Evolutionary conservation across 2,329 filamentous ascomycete genomes (phyloP).

Genomic region (Penicillium sp.): DNA sequence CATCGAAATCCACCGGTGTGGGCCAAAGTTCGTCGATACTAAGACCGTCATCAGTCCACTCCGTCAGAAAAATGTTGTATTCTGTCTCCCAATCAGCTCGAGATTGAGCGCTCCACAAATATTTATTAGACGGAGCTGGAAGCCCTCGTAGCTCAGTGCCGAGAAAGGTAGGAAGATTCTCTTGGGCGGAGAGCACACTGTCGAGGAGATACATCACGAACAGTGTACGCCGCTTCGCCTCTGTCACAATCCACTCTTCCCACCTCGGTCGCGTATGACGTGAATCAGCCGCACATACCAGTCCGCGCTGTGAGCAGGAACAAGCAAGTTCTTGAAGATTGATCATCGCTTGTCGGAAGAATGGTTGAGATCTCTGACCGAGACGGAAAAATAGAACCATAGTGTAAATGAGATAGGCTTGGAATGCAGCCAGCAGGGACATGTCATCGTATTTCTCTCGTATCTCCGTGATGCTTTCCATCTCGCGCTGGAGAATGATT

Average conservation of each 20-base stretch:
- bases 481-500: constrained; percentile 43
- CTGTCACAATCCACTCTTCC: constrained; percentile 54
- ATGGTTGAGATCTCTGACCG: constrained; percentile 24
- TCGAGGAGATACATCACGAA: constrained; percentile 56
- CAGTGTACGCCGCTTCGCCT: constrained; percentile 52
- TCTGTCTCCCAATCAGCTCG: constrained; percentile 43
- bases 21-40: constrained; percentile 55
- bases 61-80: constrained; percentile 44
- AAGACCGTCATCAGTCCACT: constrained; percentile 43
- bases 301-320: constrained; percentile 36
- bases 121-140: constrained; percentile 42
- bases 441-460: constrained; percentile 24
- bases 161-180: constrained; percentile 48
- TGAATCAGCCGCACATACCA: constrained; percentile 47
- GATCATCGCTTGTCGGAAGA: constrained; percentile 47
- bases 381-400: constrained; percentile 49
- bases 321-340: constrained; percentile 52
- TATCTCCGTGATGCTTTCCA: constrained; percentile 37
- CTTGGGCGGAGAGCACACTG: constrained; percentile 47
- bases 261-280: constrained; percentile 43
- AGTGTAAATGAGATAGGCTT: constrained; percentile 52
- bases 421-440: constrained; percentile 46
- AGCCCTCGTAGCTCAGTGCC: constrained; percentile 51
- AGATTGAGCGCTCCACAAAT: constrained; percentile 43
- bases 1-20: constrained; percentile 31